These are phyloP conservation scores for Ogataea zsoltii DNA, from an alignment of 805 yeast species.

Conservation along the genomic window DNA sequence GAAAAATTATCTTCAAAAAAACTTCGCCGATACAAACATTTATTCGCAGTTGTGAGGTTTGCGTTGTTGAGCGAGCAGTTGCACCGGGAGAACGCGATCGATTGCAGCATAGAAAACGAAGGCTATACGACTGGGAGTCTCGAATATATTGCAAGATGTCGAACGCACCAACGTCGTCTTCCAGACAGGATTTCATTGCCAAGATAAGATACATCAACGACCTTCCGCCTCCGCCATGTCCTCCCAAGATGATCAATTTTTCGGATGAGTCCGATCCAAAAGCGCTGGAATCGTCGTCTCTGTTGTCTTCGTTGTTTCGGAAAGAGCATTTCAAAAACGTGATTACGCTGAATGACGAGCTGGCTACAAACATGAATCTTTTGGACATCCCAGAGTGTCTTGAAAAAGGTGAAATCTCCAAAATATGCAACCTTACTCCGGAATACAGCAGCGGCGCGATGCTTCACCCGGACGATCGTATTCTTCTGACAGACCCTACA, in stretches of 20 bases:
- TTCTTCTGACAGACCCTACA: conserved; percentile 77
- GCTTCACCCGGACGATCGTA: conserved; percentile 77
- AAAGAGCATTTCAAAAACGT: conserved; percentile 69
- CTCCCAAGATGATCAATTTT: conserved; percentile 78
- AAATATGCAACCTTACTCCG: conserved; percentile 33
- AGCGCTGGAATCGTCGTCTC: conserved; percentile 48
- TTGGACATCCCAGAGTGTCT: conserved; percentile 65
- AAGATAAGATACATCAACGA: conserved; percentile 81
- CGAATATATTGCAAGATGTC: too few relatives aligned
- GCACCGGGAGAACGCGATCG: too few relatives aligned
- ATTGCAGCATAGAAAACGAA: too few relatives aligned
- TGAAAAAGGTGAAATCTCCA: conserved; percentile 41
- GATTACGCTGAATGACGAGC: conserved; percentile 56
- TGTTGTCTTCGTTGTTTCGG: conserved; percentile 71
- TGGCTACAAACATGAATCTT: conserved; percentile 78
- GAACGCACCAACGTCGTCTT: conserved; percentile 11
- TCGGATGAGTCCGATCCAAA: conserved; percentile 31
- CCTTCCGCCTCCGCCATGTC: conserved; percentile 90
- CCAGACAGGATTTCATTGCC: conserved; percentile 76
- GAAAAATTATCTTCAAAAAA: not conserved
- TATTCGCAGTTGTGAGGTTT: too few relatives aligned
- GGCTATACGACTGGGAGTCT: too few relatives aligned
- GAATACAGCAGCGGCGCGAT: conserved; percentile 32
- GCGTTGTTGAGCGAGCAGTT: too few relatives aligned
- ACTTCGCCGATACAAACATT: not conserved